A percentile compares a stretch with the other conserved stretches of the same genome.
phyloP scores from a whole-genome alignment of 192 early-diverging fungal genomes.

The Dissophora ornata region DNA sequence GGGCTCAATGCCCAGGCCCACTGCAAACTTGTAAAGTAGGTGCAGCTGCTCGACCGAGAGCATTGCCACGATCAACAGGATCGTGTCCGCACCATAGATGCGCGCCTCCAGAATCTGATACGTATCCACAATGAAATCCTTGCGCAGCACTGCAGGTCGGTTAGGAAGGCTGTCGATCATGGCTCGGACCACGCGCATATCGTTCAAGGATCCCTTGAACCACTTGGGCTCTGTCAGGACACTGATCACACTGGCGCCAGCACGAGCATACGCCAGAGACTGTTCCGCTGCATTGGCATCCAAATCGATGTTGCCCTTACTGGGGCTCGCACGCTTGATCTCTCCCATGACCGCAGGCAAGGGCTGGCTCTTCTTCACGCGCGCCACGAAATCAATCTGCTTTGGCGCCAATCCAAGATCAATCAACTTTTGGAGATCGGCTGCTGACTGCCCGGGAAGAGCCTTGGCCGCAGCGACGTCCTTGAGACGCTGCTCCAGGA shows the following conservation, averaged over 20 bases:
- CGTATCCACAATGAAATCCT: slow-evolving; percentile 96
- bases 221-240: slow-evolving; percentile 98
- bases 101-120: slow-evolving; percentile 98
- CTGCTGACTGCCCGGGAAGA: slow-evolving; percentile 76
- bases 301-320: slow-evolving; percentile 91
- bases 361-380: slow-evolving; percentile 68
- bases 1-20: slow-evolving; percentile 94
- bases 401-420: slow-evolving; percentile 79
- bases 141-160: slow-evolving; percentile 93
- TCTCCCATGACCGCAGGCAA: slow-evolving; percentile 91
- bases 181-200: slow-evolving; percentile 88
- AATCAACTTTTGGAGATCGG: slow-evolving; percentile 76
- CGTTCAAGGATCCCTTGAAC: slow-evolving; percentile 96
- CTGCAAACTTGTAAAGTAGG: slow-evolving; percentile 78
- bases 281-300: slow-evolving; percentile 88
- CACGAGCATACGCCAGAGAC: slow-evolving; percentile 85
- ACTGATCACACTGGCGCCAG: slow-evolving; percentile 93
- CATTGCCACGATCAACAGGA: slow-evolving; percentile 97
- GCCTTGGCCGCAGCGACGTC: slow-evolving; percentile 82
- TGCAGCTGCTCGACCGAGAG: slow-evolving; percentile 75
- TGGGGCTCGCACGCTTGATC: slow-evolving; percentile 97
- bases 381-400: slow-evolving; percentile 81
- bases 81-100: slow-evolving; percentile 94
- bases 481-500: slow-evolving; percentile 80
- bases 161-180: slow-evolving; percentile 71